Base-by-base conservation (phyloP, 345 rosid species). In the Gossypium thurberi region DNA sequence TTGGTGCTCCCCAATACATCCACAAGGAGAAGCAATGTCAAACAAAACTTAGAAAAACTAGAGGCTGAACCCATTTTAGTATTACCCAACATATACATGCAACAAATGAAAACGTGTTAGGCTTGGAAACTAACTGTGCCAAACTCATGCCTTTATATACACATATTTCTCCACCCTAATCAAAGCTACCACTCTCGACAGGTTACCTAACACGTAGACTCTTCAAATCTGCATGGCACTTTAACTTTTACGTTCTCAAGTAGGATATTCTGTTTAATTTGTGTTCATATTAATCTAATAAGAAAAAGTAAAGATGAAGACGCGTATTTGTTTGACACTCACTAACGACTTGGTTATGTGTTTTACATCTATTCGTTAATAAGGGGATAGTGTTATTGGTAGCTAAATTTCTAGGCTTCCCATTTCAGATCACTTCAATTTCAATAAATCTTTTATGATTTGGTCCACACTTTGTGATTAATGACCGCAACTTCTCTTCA, bases 141-240 rank as follows among this genome's bases (percentile, higher is more conserved):
- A 3, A 28, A 51, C 26, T 15, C 68, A 43, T 65, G 56, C 76
- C 74, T 79, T 78, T 90, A 84, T 87, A 88, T 83, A 91, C 86
- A 74, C 70, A 60, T 26, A 18, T 17, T 44, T 28, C 81, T 72
- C 81, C 43, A 13, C 17, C 42, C 26, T 33, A 48, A 48, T 48
- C 4, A n/a, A 17, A 8, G 48, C 12, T 8, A 33, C n/a, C 25
- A 76, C 77, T 74, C 37, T 72, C 44, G 79, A 75, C 81, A 79
- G 97, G 81, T 88, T 0, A 89, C 85, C 93, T 87, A 89, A 85
- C 93, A 70, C 90, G 89, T 78, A 77, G 93, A 83, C 76, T 75
- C 37, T 17, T 33, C 12, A 9, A 12, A 18, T 25, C 3, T 76
- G 82, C 82, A 79, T 79, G 82, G 65, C 61, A 40, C 25, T 25